Evolutionary conservation across 2,329 filamentous ascomycete genomes (phyloP).

Genomic region (Aspergillus sp.): DNA sequence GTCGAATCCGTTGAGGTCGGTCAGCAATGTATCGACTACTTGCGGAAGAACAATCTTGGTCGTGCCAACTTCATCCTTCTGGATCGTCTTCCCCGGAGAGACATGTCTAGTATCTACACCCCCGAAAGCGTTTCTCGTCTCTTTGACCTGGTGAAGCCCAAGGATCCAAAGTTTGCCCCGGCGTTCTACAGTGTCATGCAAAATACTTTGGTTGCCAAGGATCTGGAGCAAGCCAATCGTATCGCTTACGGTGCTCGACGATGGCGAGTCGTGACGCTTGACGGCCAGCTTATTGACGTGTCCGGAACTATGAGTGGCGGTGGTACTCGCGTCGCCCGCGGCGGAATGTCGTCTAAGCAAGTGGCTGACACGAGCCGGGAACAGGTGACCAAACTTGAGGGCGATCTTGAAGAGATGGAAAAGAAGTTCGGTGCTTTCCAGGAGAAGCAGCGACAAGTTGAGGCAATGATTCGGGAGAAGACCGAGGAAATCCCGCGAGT

Average conservation of each 20-base stretch:
- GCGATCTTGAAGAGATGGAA: constrained; percentile 77
- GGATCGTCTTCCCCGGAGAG: constrained; percentile 71
- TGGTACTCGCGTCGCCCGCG: constrained; percentile 80
- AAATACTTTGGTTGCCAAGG: constrained; percentile 85
- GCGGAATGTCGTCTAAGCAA: constrained; percentile 94
- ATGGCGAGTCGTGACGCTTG: constrained; percentile 94
- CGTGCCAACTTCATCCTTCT: constrained; percentile 95
- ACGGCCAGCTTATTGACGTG: constrained; percentile 92
- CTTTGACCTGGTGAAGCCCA: constrained; percentile 85
- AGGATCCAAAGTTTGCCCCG: constrained; percentile 75
- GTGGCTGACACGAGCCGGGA: constrained; percentile 81
- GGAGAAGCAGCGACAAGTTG: constrained; percentile 71
- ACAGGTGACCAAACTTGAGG: constrained; percentile 77
- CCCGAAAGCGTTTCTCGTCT: constrained; percentile 86
- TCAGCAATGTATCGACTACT: constrained; percentile 95
- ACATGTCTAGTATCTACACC: constrained; percentile 72
- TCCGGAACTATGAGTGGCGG: constrained; percentile 98
- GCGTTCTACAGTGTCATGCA: constrained; percentile 95
- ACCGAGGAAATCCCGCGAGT: constrained; percentile 72
- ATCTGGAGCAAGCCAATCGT: constrained; percentile 91
- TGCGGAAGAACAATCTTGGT: constrained; percentile 94
- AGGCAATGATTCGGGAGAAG: constrained; percentile 62
- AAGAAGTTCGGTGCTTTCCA: constrained; percentile 76
- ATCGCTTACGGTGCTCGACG: constrained; percentile 90
- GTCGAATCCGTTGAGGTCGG: constrained; percentile 93